Base-by-base conservation (phyloP, 805 yeast species). In the Lipomyces kockii region DNA sequence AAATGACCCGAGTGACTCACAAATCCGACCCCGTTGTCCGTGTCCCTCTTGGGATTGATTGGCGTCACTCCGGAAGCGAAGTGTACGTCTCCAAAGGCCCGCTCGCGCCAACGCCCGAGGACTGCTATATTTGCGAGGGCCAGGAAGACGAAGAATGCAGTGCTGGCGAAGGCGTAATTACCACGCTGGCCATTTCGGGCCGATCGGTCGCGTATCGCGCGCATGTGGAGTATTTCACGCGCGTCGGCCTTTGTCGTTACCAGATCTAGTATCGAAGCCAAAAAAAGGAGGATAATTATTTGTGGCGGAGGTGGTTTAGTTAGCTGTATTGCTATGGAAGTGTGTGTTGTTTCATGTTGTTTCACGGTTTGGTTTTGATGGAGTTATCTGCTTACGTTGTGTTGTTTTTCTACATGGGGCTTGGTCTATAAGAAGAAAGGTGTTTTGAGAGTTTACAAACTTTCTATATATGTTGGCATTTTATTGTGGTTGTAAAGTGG, bases 1-100 rank as follows among this genome's bases (percentile, higher is more conserved):
- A 37, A 49, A 49, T 53, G 22, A 51, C 61, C 64, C 65, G 74
- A 25, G 67, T 72, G 27, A 72, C 74, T 20, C 74, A 69, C 55
- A 66, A 61, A 46, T 43, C 64, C n/a, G 74, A 72, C 35, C 74
- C 74, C 4, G 71, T 72, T 7, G 66, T 67, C 11, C 67, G 66
- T 25, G 69, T 72, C 3, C 74, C 74, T 8, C 49, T 61, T 3
- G 69, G 69, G 7, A 29, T 32, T n/a, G 66, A 51, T 9, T 71
- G 69, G 66, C 43, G 62, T 6, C 74, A 71, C 29, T 55, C 57
- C 27, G 53, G 63, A 12, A 65, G 65, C 34, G 74, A 71, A 60
- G 34, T 71, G 9, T 71, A 70, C 61, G 68, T 71, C 35, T 12
- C 71, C 46, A 67, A 70, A 56, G 73, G 72, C 25, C 71, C 72